Conservation (phyloP, 2,329 filamentous ascomycete species). For the Sclerotinia borealis region DNA sequence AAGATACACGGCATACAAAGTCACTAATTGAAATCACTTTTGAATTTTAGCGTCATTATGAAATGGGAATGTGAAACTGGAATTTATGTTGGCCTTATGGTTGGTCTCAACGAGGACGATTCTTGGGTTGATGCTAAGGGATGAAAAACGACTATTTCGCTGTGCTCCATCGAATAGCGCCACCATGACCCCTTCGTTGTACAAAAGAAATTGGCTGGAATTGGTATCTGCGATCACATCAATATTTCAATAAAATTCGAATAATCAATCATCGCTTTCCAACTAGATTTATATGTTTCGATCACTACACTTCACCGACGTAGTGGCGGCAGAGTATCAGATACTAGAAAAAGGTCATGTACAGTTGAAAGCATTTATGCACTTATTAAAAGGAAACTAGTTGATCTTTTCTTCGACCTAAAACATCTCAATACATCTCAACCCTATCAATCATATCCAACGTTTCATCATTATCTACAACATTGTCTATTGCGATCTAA, state of each 20-base stretch:
- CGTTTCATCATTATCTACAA: not conserved
- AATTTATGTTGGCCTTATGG: not conserved
- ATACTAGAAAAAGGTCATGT: not conserved
- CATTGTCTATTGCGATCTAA: not conserved
- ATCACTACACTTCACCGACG: not conserved
- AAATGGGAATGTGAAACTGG: slow-evolving; percentile 12
- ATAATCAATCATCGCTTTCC: no score
- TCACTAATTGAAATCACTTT: slow-evolving; percentile 7
- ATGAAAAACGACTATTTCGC: not conserved
- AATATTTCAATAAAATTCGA: no score
- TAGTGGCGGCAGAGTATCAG: not conserved
- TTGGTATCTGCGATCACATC: not conserved
- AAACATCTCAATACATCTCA: not conserved
- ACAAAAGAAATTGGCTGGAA: not conserved
- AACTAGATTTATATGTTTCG: not conserved
- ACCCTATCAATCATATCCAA: not conserved
- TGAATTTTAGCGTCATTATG: slow-evolving; percentile 25
- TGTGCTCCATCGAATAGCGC: not conserved
- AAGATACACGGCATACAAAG: slow-evolving; percentile 6
- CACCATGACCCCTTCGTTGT: not conserved
- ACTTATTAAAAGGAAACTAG: not conserved
- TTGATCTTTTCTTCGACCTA: not conserved
- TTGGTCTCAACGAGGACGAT: not conserved
- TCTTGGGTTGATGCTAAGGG: not conserved
- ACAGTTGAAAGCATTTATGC: not conserved